phyloP scores from a whole-genome alignment of 2,329 filamentous ascomycete genomes.

The Plectosphaerella cucumerina region DNA sequence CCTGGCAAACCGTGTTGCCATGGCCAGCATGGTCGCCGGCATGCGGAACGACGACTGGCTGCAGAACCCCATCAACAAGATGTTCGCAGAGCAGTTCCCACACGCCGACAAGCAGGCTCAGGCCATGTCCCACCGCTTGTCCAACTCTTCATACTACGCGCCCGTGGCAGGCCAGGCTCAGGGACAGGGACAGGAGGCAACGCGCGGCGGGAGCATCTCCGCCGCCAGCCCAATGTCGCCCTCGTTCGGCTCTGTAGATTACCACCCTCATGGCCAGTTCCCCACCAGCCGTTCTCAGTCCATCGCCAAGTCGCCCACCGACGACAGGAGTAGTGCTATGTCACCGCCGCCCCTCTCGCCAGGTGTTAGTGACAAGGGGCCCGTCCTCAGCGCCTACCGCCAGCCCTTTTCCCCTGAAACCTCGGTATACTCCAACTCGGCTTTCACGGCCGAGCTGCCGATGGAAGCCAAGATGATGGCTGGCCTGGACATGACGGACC shows the following conservation, averaged over 20 bases:
- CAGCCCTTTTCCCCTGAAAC: slow-evolving; percentile 15
- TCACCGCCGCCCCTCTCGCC: no score
- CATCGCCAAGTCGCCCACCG: slow-evolving; percentile 14
- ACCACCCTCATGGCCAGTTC: slow-evolving; percentile 15
- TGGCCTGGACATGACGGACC: slow-evolving; percentile 24
- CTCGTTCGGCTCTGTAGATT: slow-evolving; percentile 4
- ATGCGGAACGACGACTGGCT: slow-evolving; percentile 31
- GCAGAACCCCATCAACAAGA: slow-evolving; percentile 41
- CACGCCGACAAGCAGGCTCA: slow-evolving; percentile 26
- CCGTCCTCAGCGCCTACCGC: slow-evolving; percentile 17
- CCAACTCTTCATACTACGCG: slow-evolving; percentile 10
- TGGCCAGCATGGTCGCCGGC: slow-evolving; percentile 33
- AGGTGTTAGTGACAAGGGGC: slow-evolving; percentile 19
- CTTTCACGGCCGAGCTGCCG: slow-evolving; percentile 37
- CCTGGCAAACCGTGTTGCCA: slow-evolving; percentile 35
- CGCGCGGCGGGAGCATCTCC: background rate
- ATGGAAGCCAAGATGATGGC: slow-evolving; percentile 37
- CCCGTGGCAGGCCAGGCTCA: background rate
- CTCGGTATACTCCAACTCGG: slow-evolving; percentile 22
- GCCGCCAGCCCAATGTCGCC: slow-evolving; percentile 4
- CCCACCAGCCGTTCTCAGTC: background rate
- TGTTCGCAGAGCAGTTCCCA: slow-evolving; percentile 44
- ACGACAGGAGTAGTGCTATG: slow-evolving; percentile 8
- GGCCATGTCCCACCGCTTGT: slow-evolving; percentile 11
- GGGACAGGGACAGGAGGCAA: background rate